phyloP scores from a whole-genome alignment of 2,329 filamentous ascomycete genomes.

The Incumbomyces delicatus region DNA sequence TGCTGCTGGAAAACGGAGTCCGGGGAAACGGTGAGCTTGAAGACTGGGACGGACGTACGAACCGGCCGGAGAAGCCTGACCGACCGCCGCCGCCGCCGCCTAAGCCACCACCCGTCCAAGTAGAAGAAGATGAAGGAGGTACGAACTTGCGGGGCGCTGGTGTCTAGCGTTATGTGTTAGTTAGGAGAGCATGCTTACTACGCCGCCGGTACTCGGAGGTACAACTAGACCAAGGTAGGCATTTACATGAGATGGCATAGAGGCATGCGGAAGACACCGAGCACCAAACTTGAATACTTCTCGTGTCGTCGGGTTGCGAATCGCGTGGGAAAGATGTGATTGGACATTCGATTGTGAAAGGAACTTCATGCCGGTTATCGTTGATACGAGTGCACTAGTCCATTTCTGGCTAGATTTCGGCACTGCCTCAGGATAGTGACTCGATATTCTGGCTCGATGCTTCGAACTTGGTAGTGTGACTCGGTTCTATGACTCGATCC shows the following conservation, averaged over 20 bases:
- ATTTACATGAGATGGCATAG: constrained; percentile 6
- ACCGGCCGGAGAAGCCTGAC: neutral
- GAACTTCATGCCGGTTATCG: no score
- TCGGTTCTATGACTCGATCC: no score
- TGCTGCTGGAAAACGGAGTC: constrained; percentile 1
- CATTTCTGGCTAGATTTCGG: no score
- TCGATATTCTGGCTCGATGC: no score
- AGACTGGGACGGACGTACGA: constrained; percentile 1
- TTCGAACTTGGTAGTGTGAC: no score
- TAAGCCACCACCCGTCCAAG: neutral
- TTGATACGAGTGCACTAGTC: no score
- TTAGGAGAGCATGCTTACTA: neutral
- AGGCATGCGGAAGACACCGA: neutral
- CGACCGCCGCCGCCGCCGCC: no score
- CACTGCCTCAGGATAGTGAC: no score
- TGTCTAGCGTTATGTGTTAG: constrained; percentile 1
- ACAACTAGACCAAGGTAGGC: neutral
- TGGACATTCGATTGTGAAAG: no score
- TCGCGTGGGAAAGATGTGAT: no score
- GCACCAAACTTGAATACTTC: no score
- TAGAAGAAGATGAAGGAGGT: neutral
- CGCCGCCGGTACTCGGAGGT: neutral
- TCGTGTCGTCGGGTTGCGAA: no score
- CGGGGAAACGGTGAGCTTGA: constrained; percentile 2
- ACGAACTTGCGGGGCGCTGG: constrained; percentile 4